Conservation (phyloP, 2,329 filamentous ascomycete genomes). For the Pyrenophora tritici-repentis region DNA sequence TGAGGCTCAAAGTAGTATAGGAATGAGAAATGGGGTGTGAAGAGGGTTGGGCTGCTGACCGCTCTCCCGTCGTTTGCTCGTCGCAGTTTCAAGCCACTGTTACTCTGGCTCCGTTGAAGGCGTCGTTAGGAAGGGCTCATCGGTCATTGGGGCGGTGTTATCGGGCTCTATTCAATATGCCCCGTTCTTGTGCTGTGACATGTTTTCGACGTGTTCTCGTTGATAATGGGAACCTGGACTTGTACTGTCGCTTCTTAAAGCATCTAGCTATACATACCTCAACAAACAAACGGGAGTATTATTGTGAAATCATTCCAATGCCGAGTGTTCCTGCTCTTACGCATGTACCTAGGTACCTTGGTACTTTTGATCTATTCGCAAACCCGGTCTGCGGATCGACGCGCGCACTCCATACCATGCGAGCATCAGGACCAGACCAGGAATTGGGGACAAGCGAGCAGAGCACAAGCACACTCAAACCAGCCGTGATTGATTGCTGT, state of each 20-base stretch:
- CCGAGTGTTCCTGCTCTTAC: background rate
- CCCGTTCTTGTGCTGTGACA: constrained; percentile 1
- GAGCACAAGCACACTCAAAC: background rate
- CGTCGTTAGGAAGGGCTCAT: constrained; percentile 14
- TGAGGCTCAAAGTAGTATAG: background rate
- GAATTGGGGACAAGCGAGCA: constrained; percentile 3
- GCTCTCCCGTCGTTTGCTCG: constrained; percentile 10
- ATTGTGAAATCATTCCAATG: background rate
- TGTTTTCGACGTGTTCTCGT: background rate
- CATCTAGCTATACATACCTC: background rate
- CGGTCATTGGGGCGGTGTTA: constrained; percentile 9
- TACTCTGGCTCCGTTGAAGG: constrained; percentile 26
- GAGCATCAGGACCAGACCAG: constrained; percentile 1
- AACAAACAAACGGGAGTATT: background rate
- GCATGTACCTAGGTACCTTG: constrained; percentile 24
- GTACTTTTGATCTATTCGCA: constrained; percentile 12
- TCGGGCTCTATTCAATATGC: background rate
- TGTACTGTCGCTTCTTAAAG: background rate
- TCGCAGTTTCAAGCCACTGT: constrained; percentile 36
- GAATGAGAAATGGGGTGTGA: background rate
- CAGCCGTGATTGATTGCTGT: constrained; percentile 7
- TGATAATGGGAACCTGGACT: background rate
- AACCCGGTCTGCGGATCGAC: constrained; percentile 27
- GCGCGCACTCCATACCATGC: constrained; percentile 9
- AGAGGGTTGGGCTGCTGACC: constrained; percentile 24